These are phyloP conservation scores for Tritrichomonas foetus DNA, from an alignment of 208 protist genomes.

Conservation along the genomic window DNA sequence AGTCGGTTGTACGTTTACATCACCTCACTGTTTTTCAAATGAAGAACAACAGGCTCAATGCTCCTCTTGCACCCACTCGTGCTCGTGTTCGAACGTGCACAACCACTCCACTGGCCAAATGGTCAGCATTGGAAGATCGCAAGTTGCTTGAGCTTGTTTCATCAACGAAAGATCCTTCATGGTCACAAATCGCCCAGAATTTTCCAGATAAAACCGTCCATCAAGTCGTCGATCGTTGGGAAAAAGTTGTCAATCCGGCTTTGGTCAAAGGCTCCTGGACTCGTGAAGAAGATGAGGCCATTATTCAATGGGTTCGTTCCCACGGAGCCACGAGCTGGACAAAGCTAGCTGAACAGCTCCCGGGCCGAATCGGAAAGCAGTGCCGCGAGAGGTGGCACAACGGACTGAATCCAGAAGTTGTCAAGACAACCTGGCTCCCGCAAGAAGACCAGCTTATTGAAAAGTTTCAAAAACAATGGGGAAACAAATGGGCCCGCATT, in stretches of 20 bases:
- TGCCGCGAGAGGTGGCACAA: slow-evolving; percentile 18
- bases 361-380: neutral
- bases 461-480: neutral
- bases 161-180: neutral
- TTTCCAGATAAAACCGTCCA: neutral
- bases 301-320: neutral
- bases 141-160: neutral
- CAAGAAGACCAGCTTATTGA: neutral
- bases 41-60: neutral
- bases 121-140: neutral
- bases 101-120: neutral
- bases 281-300: neutral
- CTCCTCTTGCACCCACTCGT: neutral
- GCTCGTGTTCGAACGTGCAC: neutral
- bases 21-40: too few relatives aligned
- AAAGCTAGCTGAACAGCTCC: neutral
- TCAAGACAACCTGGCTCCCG: neutral
- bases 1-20: too few relatives aligned
- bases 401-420: neutral
- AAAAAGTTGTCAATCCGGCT: neutral
- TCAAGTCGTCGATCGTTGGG: neutral
- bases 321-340: neutral
- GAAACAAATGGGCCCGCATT: neutral
- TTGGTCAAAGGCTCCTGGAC: neutral
- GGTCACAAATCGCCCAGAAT: neutral